Conservation (phyloP, 129 eudicot species). For the Flaveria bidentis region DNA sequence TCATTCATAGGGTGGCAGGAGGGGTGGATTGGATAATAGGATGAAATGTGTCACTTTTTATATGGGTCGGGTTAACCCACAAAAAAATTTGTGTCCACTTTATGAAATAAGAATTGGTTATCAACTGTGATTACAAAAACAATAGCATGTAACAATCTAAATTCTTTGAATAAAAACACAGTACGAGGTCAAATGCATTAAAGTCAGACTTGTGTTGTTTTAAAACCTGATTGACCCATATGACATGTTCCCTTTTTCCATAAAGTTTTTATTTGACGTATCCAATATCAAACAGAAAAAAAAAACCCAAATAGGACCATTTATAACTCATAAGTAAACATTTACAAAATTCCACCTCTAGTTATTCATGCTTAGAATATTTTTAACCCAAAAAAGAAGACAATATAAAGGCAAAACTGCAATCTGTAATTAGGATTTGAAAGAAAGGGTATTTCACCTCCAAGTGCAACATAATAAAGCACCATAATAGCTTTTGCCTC, state of each 20-base stretch:
- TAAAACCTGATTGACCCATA: not conserved
- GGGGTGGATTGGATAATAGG: not conserved
- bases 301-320: not conserved
- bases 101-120: not conserved
- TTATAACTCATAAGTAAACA: not conserved
- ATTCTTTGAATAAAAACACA: not conserved
- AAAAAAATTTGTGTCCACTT: not conserved
- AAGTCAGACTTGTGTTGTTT: not conserved
- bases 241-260: not conserved
- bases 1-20: not conserved
- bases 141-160: not conserved
- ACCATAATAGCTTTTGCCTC: conserved; percentile 97
- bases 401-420: not conserved
- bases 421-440: not conserved
- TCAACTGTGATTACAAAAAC: not conserved
- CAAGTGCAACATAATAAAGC: conserved; percentile 95
- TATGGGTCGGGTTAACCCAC: not conserved
- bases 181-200: not conserved
- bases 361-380: not conserved
- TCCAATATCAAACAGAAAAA: not conserved
- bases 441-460: conserved; percentile 57
- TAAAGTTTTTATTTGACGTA: not conserved
- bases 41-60: not conserved
- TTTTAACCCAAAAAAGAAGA: conserved; percentile 9
- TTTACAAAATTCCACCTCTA: not conserved